Percentiles rank a stretch among this genome's conserved stretches.
phyloP scores from a whole-genome alignment of 306 rosid species.

The Acacia confusa region DNA sequence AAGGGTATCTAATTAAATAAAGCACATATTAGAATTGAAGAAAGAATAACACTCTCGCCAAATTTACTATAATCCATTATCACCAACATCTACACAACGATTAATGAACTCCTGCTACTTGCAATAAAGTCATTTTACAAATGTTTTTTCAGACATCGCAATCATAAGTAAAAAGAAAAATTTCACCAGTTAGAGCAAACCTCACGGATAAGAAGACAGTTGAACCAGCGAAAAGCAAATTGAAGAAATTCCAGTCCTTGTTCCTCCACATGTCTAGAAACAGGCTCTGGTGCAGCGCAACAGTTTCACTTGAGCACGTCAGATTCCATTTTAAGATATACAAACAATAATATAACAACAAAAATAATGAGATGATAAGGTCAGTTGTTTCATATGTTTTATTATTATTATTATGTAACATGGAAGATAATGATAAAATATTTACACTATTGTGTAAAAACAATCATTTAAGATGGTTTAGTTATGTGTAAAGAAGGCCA shows the following conservation, averaged over 20 bases:
- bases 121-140: neutral
- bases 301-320: slow-evolving; percentile 29
- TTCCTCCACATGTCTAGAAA: slow-evolving; percentile 85
- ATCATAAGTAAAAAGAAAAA: slow-evolving; percentile 13
- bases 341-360: slow-evolving; percentile 6
- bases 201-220: slow-evolving; percentile 97
- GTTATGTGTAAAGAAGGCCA: neutral
- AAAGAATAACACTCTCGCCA: slow-evolving; percentile 22
- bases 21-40: slow-evolving; percentile 34
- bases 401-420: neutral
- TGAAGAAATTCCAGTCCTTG: slow-evolving; percentile 97
- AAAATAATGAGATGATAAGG: slow-evolving; percentile 13
- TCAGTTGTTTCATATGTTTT: slow-evolving; percentile 8
- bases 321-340: slow-evolving; percentile 31
- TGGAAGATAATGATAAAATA: neutral
- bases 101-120: neutral
- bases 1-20: slow-evolving; percentile 74
- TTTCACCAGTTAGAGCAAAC: slow-evolving; percentile 41
- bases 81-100: neutral
- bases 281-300: slow-evolving; percentile 63
- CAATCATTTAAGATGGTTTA: neutral
- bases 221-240: slow-evolving; percentile 99
- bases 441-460: neutral
- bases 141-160: slow-evolving; percentile 13
- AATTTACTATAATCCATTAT: slow-evolving; percentile 12